Percentiles rank a stretch among this genome's conserved stretches.
These are phyloP conservation scores for Xerocomellus chrysenteron DNA, from an alignment of 768 basidiomycete genomes.

Conservation along the genomic window DNA sequence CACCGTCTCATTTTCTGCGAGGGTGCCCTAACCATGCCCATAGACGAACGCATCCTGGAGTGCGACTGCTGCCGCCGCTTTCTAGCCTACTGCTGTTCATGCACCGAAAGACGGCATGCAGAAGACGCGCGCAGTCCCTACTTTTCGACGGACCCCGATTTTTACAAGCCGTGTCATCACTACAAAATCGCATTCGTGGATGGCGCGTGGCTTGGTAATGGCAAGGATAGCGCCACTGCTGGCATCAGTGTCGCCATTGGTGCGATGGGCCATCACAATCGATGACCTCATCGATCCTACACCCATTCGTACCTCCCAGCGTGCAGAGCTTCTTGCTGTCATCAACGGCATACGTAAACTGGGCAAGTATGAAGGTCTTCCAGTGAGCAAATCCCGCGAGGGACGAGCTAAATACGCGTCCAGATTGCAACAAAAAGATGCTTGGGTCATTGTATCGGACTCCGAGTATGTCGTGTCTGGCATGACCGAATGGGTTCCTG, in stretches of 20 bases:
- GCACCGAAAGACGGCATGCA: neutral
- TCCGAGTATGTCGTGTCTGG: constrained; percentile 4
- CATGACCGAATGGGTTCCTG: neutral
- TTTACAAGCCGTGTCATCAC: constrained; percentile 18
- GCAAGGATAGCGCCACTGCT: constrained; percentile 20
- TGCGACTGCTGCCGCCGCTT: neutral
- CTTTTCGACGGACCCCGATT: neutral
- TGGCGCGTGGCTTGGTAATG: neutral
- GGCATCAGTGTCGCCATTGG: constrained; percentile 29
- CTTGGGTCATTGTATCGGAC: neutral
- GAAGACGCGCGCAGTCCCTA: neutral
- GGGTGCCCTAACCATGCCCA: neutral
- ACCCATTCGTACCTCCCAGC: constrained; percentile 19
- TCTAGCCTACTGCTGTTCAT: neutral
- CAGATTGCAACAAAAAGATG: neutral
- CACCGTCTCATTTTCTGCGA: neutral
- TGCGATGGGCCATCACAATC: constrained; percentile 15
- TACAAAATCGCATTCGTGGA: neutral
- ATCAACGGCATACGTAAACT: neutral
- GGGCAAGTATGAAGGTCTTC: neutral
- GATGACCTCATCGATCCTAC: constrained; percentile 18
- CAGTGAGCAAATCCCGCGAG: neutral
- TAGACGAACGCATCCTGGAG: neutral
- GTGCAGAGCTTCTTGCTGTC: neutral
- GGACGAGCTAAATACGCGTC: neutral